Base-by-base conservation (phyloP, 2,329 filamentous ascomycete species). In the Botrytis deweyae region DNA sequence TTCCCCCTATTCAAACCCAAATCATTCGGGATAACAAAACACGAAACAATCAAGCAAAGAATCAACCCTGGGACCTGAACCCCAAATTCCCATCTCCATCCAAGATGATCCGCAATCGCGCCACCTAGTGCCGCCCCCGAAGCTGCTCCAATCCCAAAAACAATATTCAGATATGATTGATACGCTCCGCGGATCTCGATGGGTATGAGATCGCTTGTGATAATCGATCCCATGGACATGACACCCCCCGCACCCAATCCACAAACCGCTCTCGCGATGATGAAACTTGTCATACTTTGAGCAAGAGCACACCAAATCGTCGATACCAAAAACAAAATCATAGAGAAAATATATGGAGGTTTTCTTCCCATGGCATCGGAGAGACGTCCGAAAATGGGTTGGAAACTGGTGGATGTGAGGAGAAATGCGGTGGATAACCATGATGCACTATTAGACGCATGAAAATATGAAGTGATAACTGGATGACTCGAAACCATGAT, bases 401-500 rank as follows among this genome's bases (percentile, higher is more conserved):
- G 91, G 73, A 93, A 91, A 38, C 91, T 89, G 1, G 92, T 94
- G 6, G 89, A 92, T 0, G 93, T 94, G 55, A 96, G 85, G 52
- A 95, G 83, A 76, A 94, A 95, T 0, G 92, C 89, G 0, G 93
- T 95, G 2, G 92, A 94, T 7, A 95, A 85, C 93, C 93, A 96
- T 2, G 92, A 94, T 4, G 93, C 93, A 65, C 89, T 89, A 81
- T 95, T 94, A 46, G 92, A 92, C 67, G 91, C 88, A 75, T 90
- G 84, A 82, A 95, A 95, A 81, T 95, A 90, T 0, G 92, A 94
- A 0, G 92, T 94, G 75, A 95, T 94, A 73, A 93, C 91, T 0
- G 93, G 92, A 81, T 96, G 93, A 61, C 88, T 91, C 3, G 92
- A 93, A 7, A 92, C 92, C 92, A 95, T 94, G 77, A 95, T 88